These are phyloP conservation scores for Verbascum thapsus DNA, from an alignment of 257 asterid species.

Conservation along the genomic window DNA sequence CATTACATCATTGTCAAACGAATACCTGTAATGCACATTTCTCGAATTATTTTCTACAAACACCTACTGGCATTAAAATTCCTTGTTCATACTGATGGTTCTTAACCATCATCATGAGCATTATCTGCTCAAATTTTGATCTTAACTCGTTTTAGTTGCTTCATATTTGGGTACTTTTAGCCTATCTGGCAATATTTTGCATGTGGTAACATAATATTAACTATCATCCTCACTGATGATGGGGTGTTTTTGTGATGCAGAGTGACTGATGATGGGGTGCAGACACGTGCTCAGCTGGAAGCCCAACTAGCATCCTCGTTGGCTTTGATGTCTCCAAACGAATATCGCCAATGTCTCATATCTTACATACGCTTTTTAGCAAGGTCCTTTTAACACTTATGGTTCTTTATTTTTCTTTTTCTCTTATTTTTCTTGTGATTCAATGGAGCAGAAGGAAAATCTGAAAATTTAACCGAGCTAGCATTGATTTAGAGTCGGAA, in stretches of 20 bases:
- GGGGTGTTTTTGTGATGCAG: conserved; percentile 51
- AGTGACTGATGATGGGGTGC: conserved; percentile 90
- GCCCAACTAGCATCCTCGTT: conserved; percentile 88
- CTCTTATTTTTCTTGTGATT: background rate
- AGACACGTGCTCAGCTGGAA: conserved; percentile 97
- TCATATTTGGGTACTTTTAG: background rate
- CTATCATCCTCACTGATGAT: too few relatives aligned
- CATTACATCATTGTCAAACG: too few relatives aligned
- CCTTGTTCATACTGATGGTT: background rate
- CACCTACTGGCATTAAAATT: background rate
- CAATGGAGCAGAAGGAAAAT: background rate
- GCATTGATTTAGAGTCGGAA: background rate
- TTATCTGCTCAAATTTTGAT: conserved; percentile 4
- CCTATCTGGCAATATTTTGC: conserved; percentile 2
- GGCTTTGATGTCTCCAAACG: conserved; percentile 81
- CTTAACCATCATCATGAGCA: background rate
- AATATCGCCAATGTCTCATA: conserved; percentile 87
- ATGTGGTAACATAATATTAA: conserved; percentile 29
- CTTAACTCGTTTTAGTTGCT: conserved; percentile 15
- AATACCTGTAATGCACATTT: too few relatives aligned
- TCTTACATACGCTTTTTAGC: conserved; percentile 83
- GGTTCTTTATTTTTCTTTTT: background rate
- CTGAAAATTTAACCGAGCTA: background rate
- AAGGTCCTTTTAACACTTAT: conserved; percentile 50
- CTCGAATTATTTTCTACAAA: too few relatives aligned